A percentile compares a stretch with the other conserved stretches of the same genome.
Evolutionary conservation across 2,329 filamentous ascomycete species (phyloP).

Genomic region (Neofusicoccum sp.): DNA sequence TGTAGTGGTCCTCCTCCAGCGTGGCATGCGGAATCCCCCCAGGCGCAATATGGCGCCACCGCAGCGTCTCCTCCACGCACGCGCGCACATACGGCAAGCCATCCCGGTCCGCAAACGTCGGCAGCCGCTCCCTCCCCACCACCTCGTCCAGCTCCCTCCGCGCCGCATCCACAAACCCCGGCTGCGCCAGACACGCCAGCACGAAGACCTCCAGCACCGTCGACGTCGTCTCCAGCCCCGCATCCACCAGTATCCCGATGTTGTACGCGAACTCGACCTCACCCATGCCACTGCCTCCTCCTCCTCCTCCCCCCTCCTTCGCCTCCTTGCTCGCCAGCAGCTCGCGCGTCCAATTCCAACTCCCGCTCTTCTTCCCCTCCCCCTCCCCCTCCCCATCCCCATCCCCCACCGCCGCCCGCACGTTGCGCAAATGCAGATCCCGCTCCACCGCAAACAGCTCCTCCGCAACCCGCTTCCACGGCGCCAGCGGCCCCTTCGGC

Average conservation of each 20-base stretch:
- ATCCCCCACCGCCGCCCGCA: conserved; percentile 18
- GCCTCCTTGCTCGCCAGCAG: conserved; percentile 22
- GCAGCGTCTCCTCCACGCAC: conserved; percentile 28
- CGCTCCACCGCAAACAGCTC: conserved; percentile 21
- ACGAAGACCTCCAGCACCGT: conserved; percentile 22
- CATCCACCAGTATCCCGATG: conserved; percentile 24
- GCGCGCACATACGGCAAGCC: conserved; percentile 30
- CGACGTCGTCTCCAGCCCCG: conserved; percentile 26
- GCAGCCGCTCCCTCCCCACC: conserved; percentile 24
- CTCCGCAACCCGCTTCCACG: conserved; percentile 29
- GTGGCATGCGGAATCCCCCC: conserved; percentile 46
- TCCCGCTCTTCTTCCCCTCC: conserved; percentile 8
- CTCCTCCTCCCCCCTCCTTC: neutral
- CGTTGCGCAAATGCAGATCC: conserved; percentile 24
- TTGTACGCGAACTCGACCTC: conserved; percentile 24
- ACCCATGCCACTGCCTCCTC: conserved; percentile 1
- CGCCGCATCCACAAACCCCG: conserved; percentile 19
- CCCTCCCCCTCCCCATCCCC: conserved; percentile 14
- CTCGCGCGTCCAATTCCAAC: conserved; percentile 27
- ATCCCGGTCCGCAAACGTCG: conserved; percentile 25
- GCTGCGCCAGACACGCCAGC: conserved; percentile 23
- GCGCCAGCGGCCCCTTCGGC: conserved; percentile 32
- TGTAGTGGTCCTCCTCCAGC: conserved; percentile 47
- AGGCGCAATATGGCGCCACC: conserved; percentile 38
- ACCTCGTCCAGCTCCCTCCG: conserved; percentile 26